These are phyloP conservation scores for Clarkia xantiana DNA, from an alignment of 345 rosid genomes.

Conservation along the genomic window DNA sequence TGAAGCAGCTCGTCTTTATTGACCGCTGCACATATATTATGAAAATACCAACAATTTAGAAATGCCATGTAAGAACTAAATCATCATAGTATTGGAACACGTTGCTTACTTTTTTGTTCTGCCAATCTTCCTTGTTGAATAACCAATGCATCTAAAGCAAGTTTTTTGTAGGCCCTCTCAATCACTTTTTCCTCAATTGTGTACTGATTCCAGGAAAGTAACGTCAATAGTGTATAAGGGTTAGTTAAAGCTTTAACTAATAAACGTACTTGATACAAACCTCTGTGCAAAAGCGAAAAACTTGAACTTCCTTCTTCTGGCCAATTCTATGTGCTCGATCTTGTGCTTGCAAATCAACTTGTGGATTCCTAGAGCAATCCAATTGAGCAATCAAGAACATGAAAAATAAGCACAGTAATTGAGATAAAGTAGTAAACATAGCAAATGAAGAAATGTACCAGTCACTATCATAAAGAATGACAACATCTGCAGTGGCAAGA, in stretches of 20 bases:
- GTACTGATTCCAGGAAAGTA: constrained; percentile 29
- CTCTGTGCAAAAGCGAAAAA: constrained; percentile 96
- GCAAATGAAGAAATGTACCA: constrained; percentile 29
- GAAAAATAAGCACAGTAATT: background rate
- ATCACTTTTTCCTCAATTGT: constrained; percentile 98
- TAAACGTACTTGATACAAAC: constrained; percentile 16
- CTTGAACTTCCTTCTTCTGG: constrained; percentile 99
- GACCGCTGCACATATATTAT: constrained; percentile 43
- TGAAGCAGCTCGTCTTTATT: constrained; percentile 98
- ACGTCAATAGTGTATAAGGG: background rate
- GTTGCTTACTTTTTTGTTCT: constrained; percentile 84
- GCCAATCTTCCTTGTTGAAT: constrained; percentile 96
- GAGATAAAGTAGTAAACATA: background rate
- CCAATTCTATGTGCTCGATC: constrained; percentile 99
- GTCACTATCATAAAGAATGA: constrained; percentile 96
- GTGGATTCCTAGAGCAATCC: constrained; percentile 71
- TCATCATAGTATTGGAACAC: constrained; percentile 3
- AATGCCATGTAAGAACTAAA: background rate
- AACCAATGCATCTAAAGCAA: constrained; percentile 94
- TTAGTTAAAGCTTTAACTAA: background rate
- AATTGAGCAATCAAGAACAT: background rate
- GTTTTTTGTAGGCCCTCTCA: constrained; percentile 97
- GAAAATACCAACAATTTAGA: constrained; percentile 2
- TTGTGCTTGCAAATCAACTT: constrained; percentile 98
- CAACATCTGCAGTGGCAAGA: constrained; percentile 99